Evolutionary conservation across 2,329 filamentous ascomycete genomes (phyloP).

Genomic region (Penicillium sp.): DNA sequence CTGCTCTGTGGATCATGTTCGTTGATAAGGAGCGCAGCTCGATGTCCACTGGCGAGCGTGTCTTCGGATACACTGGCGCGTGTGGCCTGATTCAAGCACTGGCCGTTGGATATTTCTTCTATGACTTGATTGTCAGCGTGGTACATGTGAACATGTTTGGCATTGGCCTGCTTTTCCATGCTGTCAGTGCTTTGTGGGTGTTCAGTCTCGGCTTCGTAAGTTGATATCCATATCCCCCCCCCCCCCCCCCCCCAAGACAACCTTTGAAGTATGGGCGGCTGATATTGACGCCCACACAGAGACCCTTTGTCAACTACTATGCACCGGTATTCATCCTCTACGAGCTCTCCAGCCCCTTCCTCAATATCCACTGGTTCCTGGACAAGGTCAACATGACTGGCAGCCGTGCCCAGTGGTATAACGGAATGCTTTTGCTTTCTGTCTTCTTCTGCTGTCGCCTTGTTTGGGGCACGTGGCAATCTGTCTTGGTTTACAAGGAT

Average conservation of each 20-base stretch:
- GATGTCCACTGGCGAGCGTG: constrained; percentile 53
- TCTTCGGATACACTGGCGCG: constrained; percentile 62
- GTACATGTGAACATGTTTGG: constrained; percentile 59
- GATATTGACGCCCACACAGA: constrained; percentile 47
- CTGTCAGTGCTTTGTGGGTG: constrained; percentile 58
- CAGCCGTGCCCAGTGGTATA: constrained; percentile 59
- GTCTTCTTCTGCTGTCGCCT: constrained; percentile 63
- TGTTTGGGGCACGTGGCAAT: constrained; percentile 61
- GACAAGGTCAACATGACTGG: constrained; percentile 66
- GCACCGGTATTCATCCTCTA: constrained; percentile 65
- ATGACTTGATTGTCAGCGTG: constrained; percentile 59
- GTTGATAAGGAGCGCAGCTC: constrained; percentile 54
- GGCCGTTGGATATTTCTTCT: constrained; percentile 63
- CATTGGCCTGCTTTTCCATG: constrained; percentile 60
- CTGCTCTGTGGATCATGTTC: constrained; percentile 59
- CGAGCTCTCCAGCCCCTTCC: constrained; percentile 63
- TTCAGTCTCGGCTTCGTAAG: constrained; percentile 64
- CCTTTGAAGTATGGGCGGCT: not conserved
- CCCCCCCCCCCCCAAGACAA: not conserved
- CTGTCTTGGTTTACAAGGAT: constrained; percentile 58
- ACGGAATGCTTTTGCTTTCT: constrained; percentile 57
- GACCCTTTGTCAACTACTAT: constrained; percentile 65
- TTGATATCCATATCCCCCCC: constrained; percentile 19
- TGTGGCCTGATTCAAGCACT: constrained; percentile 59
- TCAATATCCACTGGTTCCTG: constrained; percentile 69